Evolutionary conservation across 345 rosid genomes (phyloP).

Genomic region (Pseudoturritis turrita): DNA sequence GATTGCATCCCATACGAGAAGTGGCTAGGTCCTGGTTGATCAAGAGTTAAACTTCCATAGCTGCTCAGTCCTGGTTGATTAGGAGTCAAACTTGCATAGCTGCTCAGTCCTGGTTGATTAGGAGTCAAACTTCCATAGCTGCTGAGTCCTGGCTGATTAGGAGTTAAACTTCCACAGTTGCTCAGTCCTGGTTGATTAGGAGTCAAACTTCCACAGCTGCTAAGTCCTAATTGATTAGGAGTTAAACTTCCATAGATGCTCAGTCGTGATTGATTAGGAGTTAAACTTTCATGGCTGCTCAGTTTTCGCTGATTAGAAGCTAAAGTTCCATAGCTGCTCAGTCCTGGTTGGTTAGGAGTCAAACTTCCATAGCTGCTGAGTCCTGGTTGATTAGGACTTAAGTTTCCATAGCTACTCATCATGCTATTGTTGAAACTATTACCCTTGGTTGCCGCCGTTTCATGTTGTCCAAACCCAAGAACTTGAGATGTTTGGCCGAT

Average conservation of each 20-base stretch:
- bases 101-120: neutral
- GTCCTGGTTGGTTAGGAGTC: neutral
- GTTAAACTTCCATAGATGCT: neutral
- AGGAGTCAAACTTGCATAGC: neutral
- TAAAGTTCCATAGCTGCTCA: neutral
- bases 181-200: neutral
- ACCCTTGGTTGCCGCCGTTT: neutral
- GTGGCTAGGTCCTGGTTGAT: slow-evolving; percentile 4
- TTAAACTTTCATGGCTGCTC: neutral
- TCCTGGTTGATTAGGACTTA: neutral
- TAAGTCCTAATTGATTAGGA: neutral
- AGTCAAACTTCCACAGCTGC: neutral
- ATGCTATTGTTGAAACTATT: neutral
- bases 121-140: neutral
- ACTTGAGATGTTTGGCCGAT: slow-evolving; percentile 20
- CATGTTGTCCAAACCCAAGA: slow-evolving; percentile 19
- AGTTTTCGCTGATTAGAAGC: neutral
- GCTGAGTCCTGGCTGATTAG: neutral
- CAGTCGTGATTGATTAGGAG: neutral
- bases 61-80: neutral
- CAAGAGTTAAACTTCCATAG: neutral
- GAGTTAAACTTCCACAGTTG: neutral
- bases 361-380: neutral
- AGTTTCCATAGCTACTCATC: slow-evolving; percentile 1
- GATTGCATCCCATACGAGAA: slow-evolving; percentile 1